phyloP scores from a whole-genome alignment of 768 basidiomycete genomes.

The Boletus edulis region DNA sequence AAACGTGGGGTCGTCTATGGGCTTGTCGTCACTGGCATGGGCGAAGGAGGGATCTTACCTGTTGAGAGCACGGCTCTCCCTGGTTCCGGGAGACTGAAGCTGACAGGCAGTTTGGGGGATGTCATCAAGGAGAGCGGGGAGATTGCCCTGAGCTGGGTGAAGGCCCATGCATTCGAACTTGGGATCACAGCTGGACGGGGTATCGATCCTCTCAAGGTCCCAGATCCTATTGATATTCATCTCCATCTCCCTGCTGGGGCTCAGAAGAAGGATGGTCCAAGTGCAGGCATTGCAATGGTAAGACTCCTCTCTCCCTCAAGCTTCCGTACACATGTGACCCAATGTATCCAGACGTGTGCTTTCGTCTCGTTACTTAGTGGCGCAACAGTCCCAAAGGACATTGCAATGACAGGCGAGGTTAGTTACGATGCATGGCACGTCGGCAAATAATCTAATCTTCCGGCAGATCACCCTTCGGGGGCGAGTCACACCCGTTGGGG shows the following conservation, averaged over 20 bases:
- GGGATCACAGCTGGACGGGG: constrained; percentile 67
- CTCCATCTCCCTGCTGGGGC: constrained; percentile 87
- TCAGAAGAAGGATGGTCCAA: constrained; percentile 92
- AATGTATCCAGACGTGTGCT: constrained; percentile 60
- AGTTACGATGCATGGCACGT: constrained; percentile 7
- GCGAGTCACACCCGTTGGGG: constrained; percentile 80
- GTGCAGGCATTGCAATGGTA: constrained; percentile 88
- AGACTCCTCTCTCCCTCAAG: constrained; percentile 9
- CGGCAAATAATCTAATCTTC: background rate
- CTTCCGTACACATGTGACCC: background rate
- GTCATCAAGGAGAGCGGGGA: constrained; percentile 93
- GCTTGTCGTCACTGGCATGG: constrained; percentile 84
- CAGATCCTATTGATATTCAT: constrained; percentile 77
- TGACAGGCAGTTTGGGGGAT: constrained; percentile 85
- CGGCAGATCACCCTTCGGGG: constrained; percentile 76
- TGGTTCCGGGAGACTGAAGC: constrained; percentile 66
- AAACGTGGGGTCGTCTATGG: constrained; percentile 80
- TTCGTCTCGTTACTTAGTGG: constrained; percentile 84
- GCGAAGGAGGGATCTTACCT: constrained; percentile 81
- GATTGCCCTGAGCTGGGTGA: constrained; percentile 91
- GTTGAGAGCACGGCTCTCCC: constrained; percentile 83
- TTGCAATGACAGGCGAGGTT: constrained; percentile 92
- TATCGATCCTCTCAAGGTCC: constrained; percentile 74
- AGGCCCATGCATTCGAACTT: constrained; percentile 76
- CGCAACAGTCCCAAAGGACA: constrained; percentile 63